Percentiles rank a stretch among this genome's conserved stretches.
phyloP scores from a whole-genome alignment of 1,139 yeast species.

The Groenewaldozyma sp. region DNA sequence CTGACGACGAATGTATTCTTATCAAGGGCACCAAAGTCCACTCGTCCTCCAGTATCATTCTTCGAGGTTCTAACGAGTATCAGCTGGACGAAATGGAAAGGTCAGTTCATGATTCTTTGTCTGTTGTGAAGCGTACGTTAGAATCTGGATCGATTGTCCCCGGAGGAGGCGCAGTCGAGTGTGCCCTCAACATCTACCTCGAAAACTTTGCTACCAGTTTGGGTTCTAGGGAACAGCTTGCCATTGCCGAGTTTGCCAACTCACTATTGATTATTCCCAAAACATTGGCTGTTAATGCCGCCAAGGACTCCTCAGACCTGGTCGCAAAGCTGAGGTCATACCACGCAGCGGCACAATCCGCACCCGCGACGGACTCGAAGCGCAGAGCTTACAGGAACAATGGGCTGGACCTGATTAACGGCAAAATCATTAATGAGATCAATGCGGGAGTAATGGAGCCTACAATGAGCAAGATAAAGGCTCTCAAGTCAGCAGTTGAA shows the following conservation, averaged over 20 bases:
- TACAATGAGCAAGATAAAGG: conserved; percentile 82
- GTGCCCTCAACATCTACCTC: conserved; percentile 87
- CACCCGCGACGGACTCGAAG: conserved; percentile 71
- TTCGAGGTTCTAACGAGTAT: conserved; percentile 95
- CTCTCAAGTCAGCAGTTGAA: conserved; percentile 91
- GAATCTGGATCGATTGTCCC: conserved; percentile 95
- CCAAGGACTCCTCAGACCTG: conserved; percentile 90
- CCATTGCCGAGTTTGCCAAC: conserved; percentile 94
- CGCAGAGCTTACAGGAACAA: conserved; percentile 79
- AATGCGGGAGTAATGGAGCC: conserved; percentile 90
- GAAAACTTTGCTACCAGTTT: conserved; percentile 97
- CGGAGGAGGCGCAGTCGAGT: conserved; percentile 98
- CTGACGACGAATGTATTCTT: conserved; percentile 95
- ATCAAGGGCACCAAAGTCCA: conserved; percentile 92
- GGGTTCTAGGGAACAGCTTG: conserved; percentile 95
- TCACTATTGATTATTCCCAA: conserved; percentile 89
- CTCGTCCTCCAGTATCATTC: conserved; percentile 81
- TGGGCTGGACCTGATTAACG: conserved; percentile 86
- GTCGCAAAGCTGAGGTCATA: conserved; percentile 93
- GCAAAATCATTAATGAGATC: conserved; percentile 83
- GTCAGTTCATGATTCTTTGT: conserved; percentile 85
- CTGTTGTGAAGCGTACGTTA: conserved; percentile 91
- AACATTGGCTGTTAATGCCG: conserved; percentile 95
- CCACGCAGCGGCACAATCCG: conserved; percentile 91
- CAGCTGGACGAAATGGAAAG: conserved; percentile 98